phyloP scores from a whole-genome alignment of 1,284 basidiomycete species.

The Naganishia sp. region DNA sequence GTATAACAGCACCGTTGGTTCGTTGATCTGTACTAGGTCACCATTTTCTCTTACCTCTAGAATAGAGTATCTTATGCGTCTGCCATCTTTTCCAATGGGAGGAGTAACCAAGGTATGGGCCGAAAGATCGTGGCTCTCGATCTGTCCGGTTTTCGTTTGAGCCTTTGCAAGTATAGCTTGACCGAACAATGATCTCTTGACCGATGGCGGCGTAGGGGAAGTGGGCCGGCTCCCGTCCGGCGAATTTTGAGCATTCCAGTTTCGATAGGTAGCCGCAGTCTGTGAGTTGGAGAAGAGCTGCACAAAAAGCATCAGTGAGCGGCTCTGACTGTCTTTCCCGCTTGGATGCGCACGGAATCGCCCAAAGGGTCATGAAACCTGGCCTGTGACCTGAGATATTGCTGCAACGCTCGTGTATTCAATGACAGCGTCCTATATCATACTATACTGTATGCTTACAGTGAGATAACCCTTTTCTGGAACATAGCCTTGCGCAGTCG shows the following conservation, averaged over 20 bases:
- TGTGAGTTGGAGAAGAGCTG: constrained; percentile 34
- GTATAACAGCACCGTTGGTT: constrained; percentile 11
- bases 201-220: constrained; percentile 19
- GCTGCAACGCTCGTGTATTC: constrained; percentile 21
- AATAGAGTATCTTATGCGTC: constrained; percentile 75
- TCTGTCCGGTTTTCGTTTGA: constrained; percentile 59
- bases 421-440: neutral
- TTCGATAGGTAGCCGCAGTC: constrained; percentile 32
- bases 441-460: constrained; percentile 39
- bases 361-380: constrained; percentile 82
- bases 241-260: constrained; percentile 48
- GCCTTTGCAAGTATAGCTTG: constrained; percentile 50
- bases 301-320: neutral
- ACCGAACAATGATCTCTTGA: constrained; percentile 37
- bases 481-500: constrained; percentile 66
- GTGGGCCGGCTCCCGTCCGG: constrained; percentile 42
- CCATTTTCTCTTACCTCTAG: constrained; percentile 64
- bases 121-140: constrained; percentile 59
- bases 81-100: constrained; percentile 65
- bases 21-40: constrained; percentile 19
- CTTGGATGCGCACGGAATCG: constrained; percentile 64
- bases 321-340: too few species aligned
- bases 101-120: constrained; percentile 65
- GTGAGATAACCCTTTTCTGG: constrained; percentile 85
- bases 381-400: constrained; percentile 73